These are phyloP conservation scores for Ilex paraguariensis DNA, from an alignment of 305 asterid species.

Conservation along the genomic window DNA sequence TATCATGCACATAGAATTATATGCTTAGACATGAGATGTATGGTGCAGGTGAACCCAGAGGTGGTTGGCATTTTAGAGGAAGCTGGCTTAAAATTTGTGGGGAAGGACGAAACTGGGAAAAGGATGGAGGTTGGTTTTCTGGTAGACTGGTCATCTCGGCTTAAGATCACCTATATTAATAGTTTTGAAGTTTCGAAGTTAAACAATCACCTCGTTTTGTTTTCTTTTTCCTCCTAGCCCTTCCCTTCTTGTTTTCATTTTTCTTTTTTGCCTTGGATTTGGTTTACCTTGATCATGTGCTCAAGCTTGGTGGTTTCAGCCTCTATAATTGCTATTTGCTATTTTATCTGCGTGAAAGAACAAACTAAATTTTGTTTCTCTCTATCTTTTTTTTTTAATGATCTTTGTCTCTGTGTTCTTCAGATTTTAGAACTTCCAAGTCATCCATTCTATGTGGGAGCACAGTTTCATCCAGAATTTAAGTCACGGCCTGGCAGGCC, in stretches of 20 bases:
- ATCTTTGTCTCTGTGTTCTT: slow-evolving; percentile 13
- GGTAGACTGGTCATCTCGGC: too few relatives aligned
- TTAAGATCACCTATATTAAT: too few relatives aligned
- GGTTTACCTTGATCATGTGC: too few relatives aligned
- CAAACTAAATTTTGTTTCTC: too few relatives aligned
- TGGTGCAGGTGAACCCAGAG: slow-evolving; percentile 82
- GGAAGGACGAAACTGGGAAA: slow-evolving; percentile 85
- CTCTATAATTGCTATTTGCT: too few relatives aligned
- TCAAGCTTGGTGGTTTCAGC: too few relatives aligned
- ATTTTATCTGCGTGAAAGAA: neutral
- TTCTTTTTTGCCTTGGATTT: neutral
- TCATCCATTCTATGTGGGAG: slow-evolving; percentile 90
- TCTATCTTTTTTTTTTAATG: too few relatives aligned
- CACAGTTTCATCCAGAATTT: slow-evolving; percentile 95
- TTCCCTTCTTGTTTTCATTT: too few relatives aligned
- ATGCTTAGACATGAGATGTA: neutral
- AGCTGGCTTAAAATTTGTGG: slow-evolving; percentile 83
- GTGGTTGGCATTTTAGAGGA: slow-evolving; percentile 59
- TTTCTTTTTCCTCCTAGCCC: too few relatives aligned
- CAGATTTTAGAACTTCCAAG: slow-evolving; percentile 74
- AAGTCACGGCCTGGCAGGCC: slow-evolving; percentile 97
- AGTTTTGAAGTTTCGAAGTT: too few relatives aligned
- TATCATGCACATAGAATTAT: too few relatives aligned
- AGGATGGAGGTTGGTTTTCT: slow-evolving; percentile 79
- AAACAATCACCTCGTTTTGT: too few relatives aligned